Base-by-base conservation (phyloP, 2,329 filamentous ascomycete genomes). In the Aspergillus aculeatinus region DNA sequence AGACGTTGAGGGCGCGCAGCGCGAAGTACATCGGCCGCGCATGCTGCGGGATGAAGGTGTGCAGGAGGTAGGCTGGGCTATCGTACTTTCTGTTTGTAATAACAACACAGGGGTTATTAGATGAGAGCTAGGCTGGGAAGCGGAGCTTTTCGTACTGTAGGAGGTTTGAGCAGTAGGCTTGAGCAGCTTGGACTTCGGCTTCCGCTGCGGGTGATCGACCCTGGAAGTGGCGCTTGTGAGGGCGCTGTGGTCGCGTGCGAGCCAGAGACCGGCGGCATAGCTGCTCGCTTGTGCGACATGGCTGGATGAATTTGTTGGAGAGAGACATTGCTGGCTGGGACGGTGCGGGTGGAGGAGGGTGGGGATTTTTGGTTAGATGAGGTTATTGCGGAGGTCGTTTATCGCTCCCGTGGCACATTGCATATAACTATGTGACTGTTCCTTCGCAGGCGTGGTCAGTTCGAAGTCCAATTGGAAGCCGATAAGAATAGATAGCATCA, bases 1-100 rank as follows among this genome's bases (percentile, higher is more conserved):
- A 94, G 69, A 98, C 85, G 73, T 99, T 99, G 76, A 99, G 87
- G 54, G 93, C 90, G 64, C 94, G 90, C 60, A 99, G 87, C 60
- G 93, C 92, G 67, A 96, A 85, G 78, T 98, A 97, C 66, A 91
- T 89, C 76, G 96, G 88, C 70, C 87, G 88, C 12, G 89, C 84
- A 31, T 88, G 83, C 3, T 81, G 81, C 1, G 92, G 92, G 62
- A 97, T 85, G 77, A 97, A 96, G 62, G 91, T 89, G 64, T 91
- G 88, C 61, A 97, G 86, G 39, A 95, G 85, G 73, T 92, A 91
- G 16, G 95, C 92, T 64, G 96, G 91, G 58, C 92, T 89, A 76
- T 99, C 95, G 76, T 92, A 92, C 74, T 89, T 89, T 74, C 92
- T 96, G 67, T 5, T 12, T n/a, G 14, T 35, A 4, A 6, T n/a